phyloP scores from a whole-genome alignment of 768 basidiomycete species.

The Solioccasus polychromus region DNA sequence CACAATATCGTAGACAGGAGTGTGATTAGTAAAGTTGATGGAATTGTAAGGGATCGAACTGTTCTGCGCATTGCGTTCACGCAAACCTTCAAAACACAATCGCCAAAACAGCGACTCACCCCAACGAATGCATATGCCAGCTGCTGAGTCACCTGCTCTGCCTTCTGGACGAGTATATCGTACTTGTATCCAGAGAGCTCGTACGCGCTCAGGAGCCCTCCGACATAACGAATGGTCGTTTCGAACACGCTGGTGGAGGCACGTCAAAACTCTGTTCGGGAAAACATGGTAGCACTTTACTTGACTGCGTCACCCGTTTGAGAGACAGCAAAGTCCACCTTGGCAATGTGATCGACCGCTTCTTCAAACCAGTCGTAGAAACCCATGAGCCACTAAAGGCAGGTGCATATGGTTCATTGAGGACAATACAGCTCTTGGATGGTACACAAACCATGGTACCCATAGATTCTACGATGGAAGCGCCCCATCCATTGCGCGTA shows the following conservation, averaged over 20 bases:
- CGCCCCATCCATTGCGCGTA: conserved; percentile 47
- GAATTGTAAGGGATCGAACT: conserved; percentile 36
- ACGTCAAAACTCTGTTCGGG: not conserved
- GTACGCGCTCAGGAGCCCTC: conserved; percentile 63
- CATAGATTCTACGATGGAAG: conserved; percentile 61
- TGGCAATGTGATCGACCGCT: conserved; percentile 49
- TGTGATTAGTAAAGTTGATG: conserved; percentile 38
- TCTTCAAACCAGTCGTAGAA: conserved; percentile 54
- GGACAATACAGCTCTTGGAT: not conserved
- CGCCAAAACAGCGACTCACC: conserved; percentile 35
- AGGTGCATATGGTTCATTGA: not conserved
- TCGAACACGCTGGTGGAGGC: conserved; percentile 50
- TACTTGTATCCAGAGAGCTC: conserved; percentile 58
- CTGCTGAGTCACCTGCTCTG: conserved; percentile 61
- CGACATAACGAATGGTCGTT: conserved; percentile 72
- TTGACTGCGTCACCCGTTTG: conserved; percentile 44
- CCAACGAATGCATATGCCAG: conserved; percentile 59
- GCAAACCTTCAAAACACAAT: not conserved
- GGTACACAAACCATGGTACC: conserved; percentile 49
- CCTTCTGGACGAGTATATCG: conserved; percentile 54
- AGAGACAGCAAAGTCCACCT: conserved; percentile 51
- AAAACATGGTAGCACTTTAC: conserved; percentile 22
- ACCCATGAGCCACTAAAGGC: conserved; percentile 54
- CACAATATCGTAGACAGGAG: conserved; percentile 30
- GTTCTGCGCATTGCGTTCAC: conserved; percentile 20